Percentiles rank a stretch among this genome's conserved stretches.
Conservation (phyloP, 768 basidiomycete species). For the Rhodotorula babjevae region DNA sequence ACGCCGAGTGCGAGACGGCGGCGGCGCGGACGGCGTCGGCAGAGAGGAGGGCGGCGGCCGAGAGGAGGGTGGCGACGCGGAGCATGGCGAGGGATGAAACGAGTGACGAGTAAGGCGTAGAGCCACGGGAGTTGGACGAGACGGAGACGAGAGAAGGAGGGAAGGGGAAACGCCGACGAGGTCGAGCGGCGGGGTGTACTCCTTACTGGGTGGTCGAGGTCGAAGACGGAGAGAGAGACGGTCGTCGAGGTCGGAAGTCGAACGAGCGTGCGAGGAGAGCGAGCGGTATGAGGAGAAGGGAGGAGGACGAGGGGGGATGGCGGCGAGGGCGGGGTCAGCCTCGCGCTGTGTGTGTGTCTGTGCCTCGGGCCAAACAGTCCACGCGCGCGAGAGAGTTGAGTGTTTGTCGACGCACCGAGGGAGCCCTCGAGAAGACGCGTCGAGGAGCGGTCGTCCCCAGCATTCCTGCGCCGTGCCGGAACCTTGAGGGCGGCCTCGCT, state of each 20-base stretch:
- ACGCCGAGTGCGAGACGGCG: slow-evolving; percentile 33
- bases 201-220: background rate
- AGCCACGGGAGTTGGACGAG: slow-evolving; percentile 31
- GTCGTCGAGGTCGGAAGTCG: background rate
- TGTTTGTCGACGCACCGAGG: too few species aligned
- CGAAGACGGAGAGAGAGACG: background rate
- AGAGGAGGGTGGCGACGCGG: slow-evolving; percentile 28
- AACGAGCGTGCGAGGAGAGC: background rate
- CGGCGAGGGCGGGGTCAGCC: background rate
- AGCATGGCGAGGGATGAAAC: slow-evolving; percentile 20
- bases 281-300: background rate
- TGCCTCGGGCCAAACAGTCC: too few species aligned
- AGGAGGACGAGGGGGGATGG: background rate
- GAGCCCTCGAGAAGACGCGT: too few species aligned
- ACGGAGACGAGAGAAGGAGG: background rate
- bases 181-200: background rate
- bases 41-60: slow-evolving; percentile 24
- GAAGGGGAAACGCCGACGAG: background rate
- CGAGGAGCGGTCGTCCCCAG: too few species aligned
- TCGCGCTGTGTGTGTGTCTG: background rate
- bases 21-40: slow-evolving; percentile 23
- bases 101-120: slow-evolving; percentile 30
- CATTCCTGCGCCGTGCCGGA: too few species aligned
- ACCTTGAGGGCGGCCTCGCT: too few species aligned
- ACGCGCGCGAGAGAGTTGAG: too few species aligned